Percentiles rank a stretch among this genome's conserved stretches.
These are phyloP conservation scores for Leccinum subrobustum DNA, from an alignment of 1,284 basidiomycete genomes.

Conservation along the genomic window DNA sequence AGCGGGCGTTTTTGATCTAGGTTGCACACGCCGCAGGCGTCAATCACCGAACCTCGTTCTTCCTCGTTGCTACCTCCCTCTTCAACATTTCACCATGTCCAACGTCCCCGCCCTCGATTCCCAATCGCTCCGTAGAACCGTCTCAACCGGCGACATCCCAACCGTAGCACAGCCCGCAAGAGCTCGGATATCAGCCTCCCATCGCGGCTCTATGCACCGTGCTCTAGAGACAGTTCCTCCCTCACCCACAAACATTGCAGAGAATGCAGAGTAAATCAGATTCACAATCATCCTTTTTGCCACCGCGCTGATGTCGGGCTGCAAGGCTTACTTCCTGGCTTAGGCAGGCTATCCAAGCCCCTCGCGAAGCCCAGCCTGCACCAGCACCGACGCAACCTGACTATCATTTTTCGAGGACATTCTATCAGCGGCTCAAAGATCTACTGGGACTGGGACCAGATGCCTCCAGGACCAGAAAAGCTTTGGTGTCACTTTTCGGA, in stretches of 20 bases:
- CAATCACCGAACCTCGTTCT: conserved; percentile 22
- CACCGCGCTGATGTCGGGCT: conserved; percentile 22
- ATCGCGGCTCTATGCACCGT: conserved; percentile 28
- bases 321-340: conserved; percentile 27
- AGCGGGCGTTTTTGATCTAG: conserved; percentile 8
- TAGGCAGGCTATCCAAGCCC: conserved; percentile 24
- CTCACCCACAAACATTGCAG: conserved; percentile 20
- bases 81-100: conserved; percentile 29
- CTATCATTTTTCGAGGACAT: conserved; percentile 14
- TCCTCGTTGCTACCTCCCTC: conserved; percentile 16
- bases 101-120: conserved; percentile 28
- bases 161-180: conserved; percentile 24
- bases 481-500: conserved; percentile 56
- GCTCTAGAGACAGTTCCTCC: conserved; percentile 21
- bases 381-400: conserved; percentile 6
- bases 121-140: conserved; percentile 35
- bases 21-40: conserved; percentile 30
- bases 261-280: conserved; percentile 23
- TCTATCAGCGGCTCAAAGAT: conserved; percentile 33
- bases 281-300: conserved; percentile 4
- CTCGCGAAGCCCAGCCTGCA: conserved; percentile 10
- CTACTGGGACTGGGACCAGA: conserved; percentile 59
- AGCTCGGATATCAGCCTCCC: conserved; percentile 30
- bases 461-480: conserved; percentile 54
- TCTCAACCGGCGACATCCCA: conserved; percentile 38